Conservation (phyloP, 1,284 basidiomycete species). For the Heimioporus retisporus region DNA sequence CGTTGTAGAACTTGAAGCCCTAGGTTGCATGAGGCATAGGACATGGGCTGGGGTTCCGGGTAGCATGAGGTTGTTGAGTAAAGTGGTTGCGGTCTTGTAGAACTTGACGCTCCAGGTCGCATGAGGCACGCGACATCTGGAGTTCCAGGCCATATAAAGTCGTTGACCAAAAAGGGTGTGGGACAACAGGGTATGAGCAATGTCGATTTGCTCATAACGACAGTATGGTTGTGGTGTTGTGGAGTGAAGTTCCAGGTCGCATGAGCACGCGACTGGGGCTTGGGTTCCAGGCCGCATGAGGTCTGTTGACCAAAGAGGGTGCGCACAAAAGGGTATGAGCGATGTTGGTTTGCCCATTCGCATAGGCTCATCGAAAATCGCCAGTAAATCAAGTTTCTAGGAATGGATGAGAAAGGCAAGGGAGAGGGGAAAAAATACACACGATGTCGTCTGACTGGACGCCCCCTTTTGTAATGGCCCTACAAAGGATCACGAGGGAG, state of each 20-base stretch:
- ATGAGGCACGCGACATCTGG: too few relatives aligned
- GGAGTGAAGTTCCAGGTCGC: constrained; percentile 48
- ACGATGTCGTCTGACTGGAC: constrained; percentile 56
- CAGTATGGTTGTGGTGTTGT: constrained; percentile 52
- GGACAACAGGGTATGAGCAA: too few relatives aligned
- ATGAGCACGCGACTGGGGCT: constrained; percentile 19
- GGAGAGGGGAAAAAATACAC: constrained; percentile 26
- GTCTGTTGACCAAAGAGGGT: constrained; percentile 37
- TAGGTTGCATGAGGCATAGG: too few relatives aligned
- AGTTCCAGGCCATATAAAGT: too few relatives aligned
- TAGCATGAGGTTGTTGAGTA: too few relatives aligned
- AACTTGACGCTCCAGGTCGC: too few relatives aligned
- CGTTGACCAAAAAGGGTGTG: too few relatives aligned
- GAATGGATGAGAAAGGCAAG: constrained; percentile 12
- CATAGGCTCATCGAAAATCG: constrained; percentile 45
- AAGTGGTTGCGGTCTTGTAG: too few relatives aligned
- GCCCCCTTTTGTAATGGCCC: constrained; percentile 41
- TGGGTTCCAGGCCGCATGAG: constrained; percentile 31
- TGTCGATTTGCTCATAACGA: constrained; percentile 40
- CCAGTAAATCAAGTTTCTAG: constrained; percentile 52
- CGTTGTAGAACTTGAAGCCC: too few relatives aligned
- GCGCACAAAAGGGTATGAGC: constrained; percentile 47
- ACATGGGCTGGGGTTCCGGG: too few relatives aligned
- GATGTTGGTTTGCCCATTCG: constrained; percentile 41
- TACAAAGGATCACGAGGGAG: too few relatives aligned